Base-by-base conservation (phyloP, 208 protist species). In the Leishmania tropica region DNA sequence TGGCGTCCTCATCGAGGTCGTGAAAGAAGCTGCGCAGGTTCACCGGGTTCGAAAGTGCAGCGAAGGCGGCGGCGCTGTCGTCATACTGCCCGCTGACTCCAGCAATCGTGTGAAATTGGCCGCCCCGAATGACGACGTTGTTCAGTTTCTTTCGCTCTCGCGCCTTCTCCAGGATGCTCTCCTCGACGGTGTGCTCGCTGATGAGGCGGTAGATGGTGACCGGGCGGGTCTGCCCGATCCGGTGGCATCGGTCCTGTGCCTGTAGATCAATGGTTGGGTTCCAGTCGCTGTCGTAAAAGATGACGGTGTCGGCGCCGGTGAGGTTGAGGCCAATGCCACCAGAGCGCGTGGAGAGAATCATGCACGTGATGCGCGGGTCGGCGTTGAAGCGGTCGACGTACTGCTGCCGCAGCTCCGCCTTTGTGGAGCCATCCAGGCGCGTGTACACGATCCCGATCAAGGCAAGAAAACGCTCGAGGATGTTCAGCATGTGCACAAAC, bases 231-330 rank as follows among this genome's bases (percentile, higher is more conserved):
- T 99, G 99, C 21, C 99, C 99, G 77, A 99, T 99, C 75, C 99
- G 93, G 81, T 99, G 99, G 80, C 95, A 98, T 53, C 99, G 90
- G 81, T 99, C 99, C 88, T 99, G 98, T 42, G 99, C 99, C 88
- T 99, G 98, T 53, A 97, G 89, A 83, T 99, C 99, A 94, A 99
- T 99, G 37, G 98, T 98, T 3, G 99, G 99, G 90, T 99, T 99
- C 99, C 99, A 99, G 88, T 99, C 99, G 48, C 88, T 97, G 89
- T 99, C 99, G 86, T 99, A 99, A 84, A 99, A 99, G 54, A 99
- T 99, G 67, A 99, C 99, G 24, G 98, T 99, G 86, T 99, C 99
- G 11, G 99, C 99, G 53, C 98, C 98, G 42, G 98, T 99, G 21
- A 99, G 87, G 86, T 99, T 99, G n/a, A 99, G 88, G 24, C 99